Base-by-base conservation (phyloP, 352 stramenopile species). In the Globisporangium cystogenes region DNA sequence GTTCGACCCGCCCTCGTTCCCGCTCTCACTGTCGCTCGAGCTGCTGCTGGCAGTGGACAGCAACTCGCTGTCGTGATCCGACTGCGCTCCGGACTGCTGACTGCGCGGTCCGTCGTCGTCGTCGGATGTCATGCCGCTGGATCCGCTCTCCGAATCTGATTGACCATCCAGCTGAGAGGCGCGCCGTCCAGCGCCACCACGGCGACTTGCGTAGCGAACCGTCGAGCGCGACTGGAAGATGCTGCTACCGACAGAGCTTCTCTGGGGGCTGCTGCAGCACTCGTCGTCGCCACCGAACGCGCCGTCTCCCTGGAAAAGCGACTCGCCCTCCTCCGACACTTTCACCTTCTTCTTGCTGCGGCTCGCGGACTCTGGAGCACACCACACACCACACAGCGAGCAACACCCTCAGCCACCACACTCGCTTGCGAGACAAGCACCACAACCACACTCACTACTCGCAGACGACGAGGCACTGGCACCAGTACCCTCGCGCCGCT, bases 11-110 rank as follows among this genome's bases (percentile, higher is more conserved):
- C 62, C 51, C 8, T 67, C 67, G 21, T 77, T 70, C 12, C 83
- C 76, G 26, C 74, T 89, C 12, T 70, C 76, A 62, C 69, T 84
- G 29, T 65, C 75, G 55, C 76, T 90, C 20, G 72, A 78, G 29
- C 64, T 86, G 52, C 69, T 86, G 36, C 58, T 73, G 2, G 58
- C 64, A n/a, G 57, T 79, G 4, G 65, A 82, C 2, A 70, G 50
- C 14, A 74, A 47, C 27, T 80, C 68, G 20, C 68, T 81, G 36
- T 68, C 67, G 46, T 50, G 48, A 7, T 64, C 52, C 6, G 74
- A 86, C 37, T 45, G 47, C 11, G 56, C 60, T 46, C 62, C 60
- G 23, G 60, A 59, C 20, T 63, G 77, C 26, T 40, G 60, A 57
- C 58, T 79, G 46, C 46, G 54, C 36, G 57, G 50, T 49, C 65